Base-by-base conservation (phyloP, 495 filamentous ascomycete genomes). In the Hamigera avellanea region DNA sequence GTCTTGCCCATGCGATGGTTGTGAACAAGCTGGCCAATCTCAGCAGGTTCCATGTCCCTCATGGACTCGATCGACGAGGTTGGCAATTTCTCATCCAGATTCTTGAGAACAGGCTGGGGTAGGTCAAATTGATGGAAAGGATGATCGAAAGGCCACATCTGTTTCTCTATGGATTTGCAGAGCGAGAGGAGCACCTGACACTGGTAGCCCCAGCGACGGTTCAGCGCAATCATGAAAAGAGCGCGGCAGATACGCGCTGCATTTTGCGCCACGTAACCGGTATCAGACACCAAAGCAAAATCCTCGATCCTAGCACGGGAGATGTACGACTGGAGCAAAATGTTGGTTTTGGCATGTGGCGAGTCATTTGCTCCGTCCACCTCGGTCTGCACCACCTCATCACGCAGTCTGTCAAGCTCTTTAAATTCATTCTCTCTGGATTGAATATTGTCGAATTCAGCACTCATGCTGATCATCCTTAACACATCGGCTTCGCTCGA, bases 401-500 rank as follows among this genome's bases (percentile, higher is more conserved):
- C 65, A 16, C 69, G 76, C 2, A 93, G 56, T 28, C 65, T 67
- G 18, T 64, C 61, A 8, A 99, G 66, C 54, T 96, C 91, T 34
- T 80, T 75, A 7, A 77, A 72, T 52, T 99, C 91, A 36, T 48
- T 89, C 23, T 99, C 93, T 25, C 91, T 66, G 5, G 80, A 81
- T 54, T 95, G 87, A 36, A 99, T 88, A 41, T 96, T 93, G 57
- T 95, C 83, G 42, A 99, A 99, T 62, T 99, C 91, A 31, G 86
- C 86, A 45, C 86, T 93, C 75, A 86, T 80, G 52, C 85, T 86
- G 48, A 99, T 86, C 87, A 96, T 95, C 43, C 78, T 78, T 18
- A 99, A 64, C 18, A 93, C 78, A 52, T 96, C 89, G 14, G 84
- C 83, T 59, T 95, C 93, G 2, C 78, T 80, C 6, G 86, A 75